Evolutionary conservation across 192 early-diverging fungal species (phyloP).

Genomic region (Rhizophagus sp.): DNA sequence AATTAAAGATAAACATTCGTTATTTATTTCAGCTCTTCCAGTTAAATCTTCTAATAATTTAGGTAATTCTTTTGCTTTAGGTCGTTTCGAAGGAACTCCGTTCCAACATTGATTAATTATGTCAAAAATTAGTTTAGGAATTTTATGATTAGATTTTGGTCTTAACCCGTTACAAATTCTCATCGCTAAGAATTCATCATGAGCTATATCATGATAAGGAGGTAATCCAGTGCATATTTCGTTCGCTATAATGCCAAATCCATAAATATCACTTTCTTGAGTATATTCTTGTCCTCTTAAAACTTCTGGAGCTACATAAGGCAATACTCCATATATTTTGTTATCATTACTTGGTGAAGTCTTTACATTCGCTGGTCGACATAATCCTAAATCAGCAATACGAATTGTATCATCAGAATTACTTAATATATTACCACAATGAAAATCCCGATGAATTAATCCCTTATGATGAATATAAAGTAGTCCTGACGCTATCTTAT

Average conservation of each 20-base stretch:
- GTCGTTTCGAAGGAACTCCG: background rate
- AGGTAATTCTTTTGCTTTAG: background rate
- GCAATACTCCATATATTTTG: conserved; percentile 11
- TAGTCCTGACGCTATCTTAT: no score
- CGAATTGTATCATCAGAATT: no score
- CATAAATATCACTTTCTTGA: conserved; percentile 3
- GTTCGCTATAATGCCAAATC: background rate
- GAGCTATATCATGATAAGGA: background rate
- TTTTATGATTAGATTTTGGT: background rate
- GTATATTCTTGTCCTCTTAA: conserved; percentile 1
- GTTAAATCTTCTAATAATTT: no score
- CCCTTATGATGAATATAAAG: background rate
- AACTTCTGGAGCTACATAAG: conserved; percentile 20
- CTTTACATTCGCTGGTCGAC: background rate
- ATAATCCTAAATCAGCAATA: conserved; percentile 9
- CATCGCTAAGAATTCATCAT: background rate
- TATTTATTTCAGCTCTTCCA: no score
- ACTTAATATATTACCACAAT: conserved; percentile 8
- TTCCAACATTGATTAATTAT: conserved; percentile 8
- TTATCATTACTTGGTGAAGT: background rate
- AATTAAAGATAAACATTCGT: no score
- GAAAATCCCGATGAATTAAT: conserved; percentile 17
- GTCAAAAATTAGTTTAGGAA: conserved; percentile 3
- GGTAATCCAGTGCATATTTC: conserved; percentile 2
- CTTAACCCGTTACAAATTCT: background rate